Evolutionary conservation across 2,329 filamentous ascomycete genomes (phyloP), one percentile per base, ranked within the genome.

Genomic region (Pseudocercospora eumusae): DNA sequence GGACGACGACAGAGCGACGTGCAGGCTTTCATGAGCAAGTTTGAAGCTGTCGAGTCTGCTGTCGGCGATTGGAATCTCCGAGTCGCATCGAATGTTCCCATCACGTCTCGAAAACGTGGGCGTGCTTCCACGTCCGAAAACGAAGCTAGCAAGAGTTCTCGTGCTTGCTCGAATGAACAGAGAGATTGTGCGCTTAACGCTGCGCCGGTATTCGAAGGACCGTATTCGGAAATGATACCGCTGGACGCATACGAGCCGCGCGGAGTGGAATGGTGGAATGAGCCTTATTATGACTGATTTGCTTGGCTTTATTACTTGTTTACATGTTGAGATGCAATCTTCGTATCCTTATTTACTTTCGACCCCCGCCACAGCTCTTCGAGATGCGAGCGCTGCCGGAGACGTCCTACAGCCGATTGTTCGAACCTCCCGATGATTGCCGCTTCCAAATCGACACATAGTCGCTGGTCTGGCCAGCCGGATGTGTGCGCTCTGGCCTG

Each of bases 401-500:
- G 11, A 33, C 11, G 31, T 15, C 23, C 21, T 50, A 50, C 45
- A 25, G 11, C 6, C 45, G n/a, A 45, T 45, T 45, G 4, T 21
- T 11, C 11, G 31, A 33, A 4, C 9, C 28, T 31, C 15, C 23
- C 9, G 45, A 20, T 54, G 45, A 47, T 20, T 58, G 21, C 64
- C 77, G 78, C 61, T 72, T 74, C 82, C 82, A 84, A 27, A 84
- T 72, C 44, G 79, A 80, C 36, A 84, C 75, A 70, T 75, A 77
- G 68, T 84, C 82, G 47, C 75, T 77, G 4, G 78, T 77, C 66
- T 83, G 79, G 9, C 84, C 85, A 36, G 81, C 78, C 23, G 80
- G 75, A 71, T 87, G 84, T 25, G 85, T 87, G 60, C 83, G 75
- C 59, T 78, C 77, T 4, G 86, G 84, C 63, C 81, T 78, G 78